A percentile compares a stretch with the other conserved stretches of the same genome.
These are phyloP conservation scores for Crithidia mellificae DNA, from an alignment of 208 protist genomes.

Conservation along the genomic window DNA sequence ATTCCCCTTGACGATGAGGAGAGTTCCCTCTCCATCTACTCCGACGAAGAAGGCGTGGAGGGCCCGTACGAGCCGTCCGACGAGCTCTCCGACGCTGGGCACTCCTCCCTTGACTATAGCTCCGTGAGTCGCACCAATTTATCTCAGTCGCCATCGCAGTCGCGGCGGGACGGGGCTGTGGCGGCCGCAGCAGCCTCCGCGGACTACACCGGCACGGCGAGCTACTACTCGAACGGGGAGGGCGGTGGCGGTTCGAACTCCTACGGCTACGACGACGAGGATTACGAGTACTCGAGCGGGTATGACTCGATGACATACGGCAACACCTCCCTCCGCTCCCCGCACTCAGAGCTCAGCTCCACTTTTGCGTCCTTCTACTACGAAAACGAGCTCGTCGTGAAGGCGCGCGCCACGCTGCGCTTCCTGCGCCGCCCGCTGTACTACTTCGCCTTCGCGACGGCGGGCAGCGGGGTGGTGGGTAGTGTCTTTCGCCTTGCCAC, in stretches of 20 bases:
- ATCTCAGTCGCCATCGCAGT: slow-evolving; percentile 21
- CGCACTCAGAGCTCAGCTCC: slow-evolving; percentile 76
- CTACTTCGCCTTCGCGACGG: slow-evolving; percentile 58
- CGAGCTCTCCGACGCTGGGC: slow-evolving; percentile 15
- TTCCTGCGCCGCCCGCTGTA: slow-evolving; percentile 66
- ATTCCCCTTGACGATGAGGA: slow-evolving; percentile 47
- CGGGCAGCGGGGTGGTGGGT: slow-evolving; percentile 47
- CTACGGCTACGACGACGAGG: slow-evolving; percentile 33
- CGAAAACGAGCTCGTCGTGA: slow-evolving; percentile 52
- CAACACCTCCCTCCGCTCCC: slow-evolving; percentile 62
- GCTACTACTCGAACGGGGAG: slow-evolving; percentile 32
- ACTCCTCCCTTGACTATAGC: slow-evolving; percentile 34
- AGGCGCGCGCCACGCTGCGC: slow-evolving; percentile 29
- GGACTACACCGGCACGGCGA: slow-evolving; percentile 27
- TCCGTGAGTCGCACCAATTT: slow-evolving; percentile 35
- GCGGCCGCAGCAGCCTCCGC: slow-evolving; percentile 9
- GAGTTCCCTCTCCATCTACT: slow-evolving; percentile 41
- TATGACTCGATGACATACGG: slow-evolving; percentile 46
- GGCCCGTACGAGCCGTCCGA: slow-evolving; percentile 21
- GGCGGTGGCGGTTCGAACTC: slow-evolving; percentile 21
- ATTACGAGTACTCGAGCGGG: slow-evolving; percentile 35
- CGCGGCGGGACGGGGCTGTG: too few species aligned
- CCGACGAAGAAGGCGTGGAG: slow-evolving; percentile 33
- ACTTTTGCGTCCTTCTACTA: slow-evolving; percentile 83
- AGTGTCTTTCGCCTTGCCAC: slow-evolving; percentile 41